phyloP scores from a whole-genome alignment of 2,329 filamentous ascomycete genomes.

The Alternaria atra region DNA sequence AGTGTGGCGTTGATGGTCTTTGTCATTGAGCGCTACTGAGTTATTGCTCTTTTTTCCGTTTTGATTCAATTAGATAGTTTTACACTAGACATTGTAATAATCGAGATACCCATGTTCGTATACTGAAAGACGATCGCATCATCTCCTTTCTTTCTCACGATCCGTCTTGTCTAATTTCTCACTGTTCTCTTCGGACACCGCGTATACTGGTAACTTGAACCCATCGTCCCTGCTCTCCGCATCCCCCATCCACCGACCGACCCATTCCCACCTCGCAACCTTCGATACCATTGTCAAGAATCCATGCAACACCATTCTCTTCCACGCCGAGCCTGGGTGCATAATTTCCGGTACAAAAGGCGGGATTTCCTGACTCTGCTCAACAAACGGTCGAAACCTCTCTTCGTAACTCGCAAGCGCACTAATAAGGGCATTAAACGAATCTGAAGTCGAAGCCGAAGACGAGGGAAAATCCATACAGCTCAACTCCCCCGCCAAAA shows the following conservation, averaged over 20 bases:
- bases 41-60: neutral
- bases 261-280: neutral
- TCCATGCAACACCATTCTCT: neutral
- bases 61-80: neutral
- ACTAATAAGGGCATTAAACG: neutral
- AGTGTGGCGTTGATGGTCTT: neutral
- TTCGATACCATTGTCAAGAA: neutral
- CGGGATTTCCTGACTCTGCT: neutral
- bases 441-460: neutral
- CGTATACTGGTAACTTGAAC: neutral
- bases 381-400: neutral
- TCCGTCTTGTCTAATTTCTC: neutral
- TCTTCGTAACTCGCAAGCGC: neutral
- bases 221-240: neutral
- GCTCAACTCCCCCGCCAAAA: conserved; percentile 48
- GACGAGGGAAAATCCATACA: neutral
- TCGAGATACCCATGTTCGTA: neutral
- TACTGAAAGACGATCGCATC: neutral
- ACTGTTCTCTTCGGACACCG: neutral
- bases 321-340: neutral
- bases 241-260: neutral
- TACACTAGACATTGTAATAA: neutral
- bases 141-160: neutral
- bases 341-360: neutral
- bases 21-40: neutral